These are phyloP conservation scores for Paramyrothecium roridum DNA, from an alignment of 2,329 filamentous ascomycete genomes.

Conservation along the genomic window DNA sequence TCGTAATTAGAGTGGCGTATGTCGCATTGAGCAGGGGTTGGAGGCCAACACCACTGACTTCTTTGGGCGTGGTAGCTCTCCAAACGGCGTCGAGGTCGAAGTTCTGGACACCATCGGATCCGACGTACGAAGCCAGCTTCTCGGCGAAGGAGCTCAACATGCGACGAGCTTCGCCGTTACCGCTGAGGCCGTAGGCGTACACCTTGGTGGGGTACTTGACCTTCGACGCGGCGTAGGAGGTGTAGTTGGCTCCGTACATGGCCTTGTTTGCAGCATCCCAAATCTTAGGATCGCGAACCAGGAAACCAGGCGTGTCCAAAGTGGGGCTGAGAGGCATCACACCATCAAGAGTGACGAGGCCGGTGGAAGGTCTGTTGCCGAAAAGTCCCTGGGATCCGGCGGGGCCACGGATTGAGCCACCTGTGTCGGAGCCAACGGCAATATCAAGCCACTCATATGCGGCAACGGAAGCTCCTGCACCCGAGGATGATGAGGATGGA, in stretches of 20 bases:
- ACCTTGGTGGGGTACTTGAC: slow-evolving; percentile 26
- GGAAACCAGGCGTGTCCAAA: slow-evolving; percentile 42
- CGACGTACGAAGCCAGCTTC: slow-evolving; percentile 21
- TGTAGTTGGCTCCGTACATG: slow-evolving; percentile 30
- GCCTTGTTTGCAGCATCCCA: slow-evolving; percentile 29
- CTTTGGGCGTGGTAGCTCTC: slow-evolving; percentile 17
- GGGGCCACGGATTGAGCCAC: slow-evolving; percentile 41
- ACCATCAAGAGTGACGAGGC: slow-evolving; percentile 33
- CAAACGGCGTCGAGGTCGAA: slow-evolving; percentile 20
- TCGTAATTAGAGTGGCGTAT: slow-evolving; percentile 32
- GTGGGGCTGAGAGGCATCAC: slow-evolving; percentile 37
- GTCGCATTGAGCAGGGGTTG: slow-evolving; percentile 23
- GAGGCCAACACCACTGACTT: slow-evolving; percentile 10
- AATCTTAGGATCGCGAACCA: slow-evolving; percentile 30
- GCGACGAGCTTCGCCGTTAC: slow-evolving; percentile 8
- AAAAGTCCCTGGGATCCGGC: slow-evolving; percentile 40
- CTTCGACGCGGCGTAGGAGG: slow-evolving; percentile 16
- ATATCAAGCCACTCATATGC: slow-evolving; percentile 43
- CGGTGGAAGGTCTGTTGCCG: slow-evolving; percentile 36
- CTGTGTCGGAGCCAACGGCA: slow-evolving; percentile 41
- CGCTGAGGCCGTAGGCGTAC: slow-evolving; percentile 15
- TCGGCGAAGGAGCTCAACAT: slow-evolving; percentile 23
- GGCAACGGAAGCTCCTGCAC: slow-evolving; percentile 32
- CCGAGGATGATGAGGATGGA: slow-evolving; percentile 42
- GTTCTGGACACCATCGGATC: slow-evolving; percentile 10